These are phyloP conservation scores for Spencermartinsiella europaea DNA, from an alignment of 805 yeast species.

Conservation along the genomic window DNA sequence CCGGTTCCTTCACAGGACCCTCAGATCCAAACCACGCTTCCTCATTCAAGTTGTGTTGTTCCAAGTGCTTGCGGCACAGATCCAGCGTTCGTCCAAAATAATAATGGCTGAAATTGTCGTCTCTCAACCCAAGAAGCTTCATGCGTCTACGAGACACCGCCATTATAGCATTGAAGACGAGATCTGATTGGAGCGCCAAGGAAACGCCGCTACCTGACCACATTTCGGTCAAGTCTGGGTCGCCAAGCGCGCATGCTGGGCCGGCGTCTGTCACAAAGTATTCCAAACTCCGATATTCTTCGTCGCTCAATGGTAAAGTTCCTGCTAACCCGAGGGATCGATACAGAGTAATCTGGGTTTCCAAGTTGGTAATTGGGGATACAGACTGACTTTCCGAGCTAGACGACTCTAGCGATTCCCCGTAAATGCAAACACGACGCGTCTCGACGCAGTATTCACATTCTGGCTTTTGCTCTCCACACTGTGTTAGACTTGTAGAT, in stretches of 20 bases:
- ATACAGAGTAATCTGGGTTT: background rate
- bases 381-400: background rate
- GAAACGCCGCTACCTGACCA: background rate
- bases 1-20: background rate
- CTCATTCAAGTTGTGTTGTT: background rate
- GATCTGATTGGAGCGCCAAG: background rate
- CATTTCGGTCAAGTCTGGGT: background rate
- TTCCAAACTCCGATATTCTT: background rate
- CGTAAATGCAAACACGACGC: background rate
- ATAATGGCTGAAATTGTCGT: background rate
- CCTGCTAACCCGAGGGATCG: background rate
- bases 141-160: background rate
- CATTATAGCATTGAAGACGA: slow-evolving; percentile 1
- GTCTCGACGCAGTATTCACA: slow-evolving; percentile 3
- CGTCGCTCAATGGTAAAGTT: background rate
- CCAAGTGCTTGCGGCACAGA: background rate
- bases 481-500: background rate
- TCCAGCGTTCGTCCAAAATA: background rate
- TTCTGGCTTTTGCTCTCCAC: slow-evolving; percentile 2
- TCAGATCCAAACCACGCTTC: background rate
- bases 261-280: background rate
- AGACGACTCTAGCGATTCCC: background rate
- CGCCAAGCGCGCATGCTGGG: background rate
- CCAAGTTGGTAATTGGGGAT: background rate
- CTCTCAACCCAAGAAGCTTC: background rate